These are phyloP conservation scores for Copromyces sp. DNA, from an alignment of 495 filamentous ascomycete species.

Conservation along the genomic window DNA sequence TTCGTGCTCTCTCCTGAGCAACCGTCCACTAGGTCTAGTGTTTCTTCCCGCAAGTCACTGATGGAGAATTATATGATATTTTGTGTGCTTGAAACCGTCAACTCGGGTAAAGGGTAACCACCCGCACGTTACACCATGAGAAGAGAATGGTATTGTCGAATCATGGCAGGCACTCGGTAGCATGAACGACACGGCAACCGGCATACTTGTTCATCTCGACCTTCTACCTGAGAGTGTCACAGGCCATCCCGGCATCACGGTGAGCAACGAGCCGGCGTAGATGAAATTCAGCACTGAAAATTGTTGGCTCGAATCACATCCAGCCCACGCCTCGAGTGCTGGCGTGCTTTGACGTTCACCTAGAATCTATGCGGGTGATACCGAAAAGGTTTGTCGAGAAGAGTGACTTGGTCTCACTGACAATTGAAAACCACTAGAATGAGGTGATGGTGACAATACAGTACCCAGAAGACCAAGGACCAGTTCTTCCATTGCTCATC, in stretches of 20 bases:
- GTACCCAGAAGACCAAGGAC: not conserved
- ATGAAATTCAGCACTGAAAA: not conserved
- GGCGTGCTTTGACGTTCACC: not conserved
- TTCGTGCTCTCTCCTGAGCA: not conserved
- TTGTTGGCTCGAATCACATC: not conserved
- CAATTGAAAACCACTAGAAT: not conserved
- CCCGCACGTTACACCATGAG: not conserved
- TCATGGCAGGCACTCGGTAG: not conserved
- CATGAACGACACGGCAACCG: not conserved
- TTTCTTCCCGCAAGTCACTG: not conserved
- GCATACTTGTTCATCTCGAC: not conserved
- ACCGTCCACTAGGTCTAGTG: not conserved
- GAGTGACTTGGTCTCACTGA: not conserved
- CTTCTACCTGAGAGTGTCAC: not conserved
- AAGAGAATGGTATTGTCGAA: not conserved
- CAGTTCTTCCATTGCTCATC: not conserved
- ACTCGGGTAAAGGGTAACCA: not conserved
- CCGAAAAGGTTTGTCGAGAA: not conserved
- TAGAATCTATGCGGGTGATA: not conserved
- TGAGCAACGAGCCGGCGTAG: not conserved
- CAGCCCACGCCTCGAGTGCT: not conserved
- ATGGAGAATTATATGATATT: not conserved
- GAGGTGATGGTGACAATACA: not conserved
- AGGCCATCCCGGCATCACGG: not conserved
- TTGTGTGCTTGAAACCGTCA: not conserved